Evolutionary conservation across 148 eudicot genomes (phyloP).

Genomic region (Camellia sinensis): DNA sequence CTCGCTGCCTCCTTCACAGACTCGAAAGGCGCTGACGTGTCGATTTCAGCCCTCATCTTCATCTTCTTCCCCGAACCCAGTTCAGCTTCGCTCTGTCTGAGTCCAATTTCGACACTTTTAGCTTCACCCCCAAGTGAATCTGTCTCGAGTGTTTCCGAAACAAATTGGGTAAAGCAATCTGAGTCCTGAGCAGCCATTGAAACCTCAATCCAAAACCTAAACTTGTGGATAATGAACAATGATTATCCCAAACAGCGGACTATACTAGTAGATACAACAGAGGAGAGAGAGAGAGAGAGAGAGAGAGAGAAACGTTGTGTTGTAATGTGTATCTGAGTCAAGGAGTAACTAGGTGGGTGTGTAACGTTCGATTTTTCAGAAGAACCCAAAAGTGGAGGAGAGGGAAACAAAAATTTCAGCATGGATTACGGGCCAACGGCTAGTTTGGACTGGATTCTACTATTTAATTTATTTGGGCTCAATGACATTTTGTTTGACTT

Average conservation of each 20-base stretch:
- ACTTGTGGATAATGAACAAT: neutral
- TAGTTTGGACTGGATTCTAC: too few species aligned
- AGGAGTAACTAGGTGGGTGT: neutral
- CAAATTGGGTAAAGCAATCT: neutral
- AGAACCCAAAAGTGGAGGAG: neutral
- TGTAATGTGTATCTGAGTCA: neutral
- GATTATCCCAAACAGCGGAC: neutral
- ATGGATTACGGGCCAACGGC: too few species aligned
- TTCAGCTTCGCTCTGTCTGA: neutral
- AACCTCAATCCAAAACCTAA: neutral
- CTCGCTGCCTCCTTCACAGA: constrained; percentile 84
- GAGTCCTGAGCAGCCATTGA: constrained; percentile 5
- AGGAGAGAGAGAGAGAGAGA: constrained; percentile 13
- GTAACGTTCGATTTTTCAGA: constrained; percentile 15
- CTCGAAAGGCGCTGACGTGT: constrained; percentile 92
- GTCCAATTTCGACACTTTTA: neutral
- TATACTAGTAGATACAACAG: too few species aligned
- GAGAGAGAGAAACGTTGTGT: neutral
- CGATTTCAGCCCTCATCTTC: constrained; percentile 57
- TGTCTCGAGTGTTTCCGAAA: neutral
- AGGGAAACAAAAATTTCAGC: too few species aligned
- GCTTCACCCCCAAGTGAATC: neutral
- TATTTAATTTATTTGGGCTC: too few species aligned
- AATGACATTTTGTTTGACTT: too few species aligned
- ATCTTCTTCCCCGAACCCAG: constrained; percentile 13